Base-by-base conservation (phyloP, 2,329 filamentous ascomycete genomes). In the Neonectria sp. region DNA sequence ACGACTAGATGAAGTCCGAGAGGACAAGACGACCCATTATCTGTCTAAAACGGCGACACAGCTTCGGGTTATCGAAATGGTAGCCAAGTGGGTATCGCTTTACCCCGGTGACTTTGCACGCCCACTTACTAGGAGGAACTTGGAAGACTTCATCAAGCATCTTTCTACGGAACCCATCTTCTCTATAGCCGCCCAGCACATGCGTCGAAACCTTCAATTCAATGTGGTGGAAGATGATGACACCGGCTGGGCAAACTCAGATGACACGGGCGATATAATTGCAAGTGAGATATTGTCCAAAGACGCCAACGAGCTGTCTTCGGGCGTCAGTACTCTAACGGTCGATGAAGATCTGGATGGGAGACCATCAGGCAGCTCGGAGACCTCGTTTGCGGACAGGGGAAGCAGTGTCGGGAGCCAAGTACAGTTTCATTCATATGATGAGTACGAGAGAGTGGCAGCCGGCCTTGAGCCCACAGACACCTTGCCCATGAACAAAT, bases 91-190 rank as follows among this genome's bases (percentile, higher is more conserved):
- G 96, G 92, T 97, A 2, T 91, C 92, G 17, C 85, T 91, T 49
- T 98, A 98, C 79, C 95, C 96, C 0, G 95, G 95, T 17, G 96
- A 99, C 80, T 97, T 98, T 84, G 95, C 95, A 1, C 91, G 92
- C 68, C 88, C 92, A 2, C 87, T 87, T 25, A 97, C 94, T 2
- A 90, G 91, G 71, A 89, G 88, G 70, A 90, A 89, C 35, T 84
- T 98, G 45, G 89, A 92, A 56, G 90, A 90, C 27, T 96, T 99
- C 75, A 91, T 97, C 40, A 82, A 85, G 21, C 88, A 91, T 46
- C 83, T 98, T n/a, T 88, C 93, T 25, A 88, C 88, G 6, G 93
- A 93, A 70, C 91, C 93, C 11, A 92, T 97, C 57, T 97, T 97
- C 80, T 90, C 93, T 24, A 91, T 93, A 21, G 94, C 95, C 3